phyloP scores from a whole-genome alignment of 495 filamentous ascomycete genomes.

The Penicillium egyptiacum region DNA sequence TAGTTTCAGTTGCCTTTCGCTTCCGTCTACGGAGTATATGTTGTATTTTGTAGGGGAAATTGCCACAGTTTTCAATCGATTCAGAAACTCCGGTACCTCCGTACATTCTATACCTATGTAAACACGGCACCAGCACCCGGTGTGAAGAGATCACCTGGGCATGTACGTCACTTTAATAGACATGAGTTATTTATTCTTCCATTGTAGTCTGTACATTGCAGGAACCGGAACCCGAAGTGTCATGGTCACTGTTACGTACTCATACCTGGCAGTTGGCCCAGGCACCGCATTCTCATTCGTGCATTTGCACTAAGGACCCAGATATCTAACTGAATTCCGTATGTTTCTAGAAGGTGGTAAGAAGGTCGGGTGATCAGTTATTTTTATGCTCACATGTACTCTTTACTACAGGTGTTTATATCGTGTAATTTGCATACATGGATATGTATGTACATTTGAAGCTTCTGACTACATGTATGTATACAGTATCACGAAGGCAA shows the following conservation, averaged over 20 bases:
- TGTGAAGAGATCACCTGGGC: neutral
- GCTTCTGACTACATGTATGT: neutral
- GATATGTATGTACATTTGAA: no score
- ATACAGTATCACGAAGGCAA: neutral
- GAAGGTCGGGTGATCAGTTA: conserved; percentile 17
- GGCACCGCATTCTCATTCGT: conserved; percentile 27
- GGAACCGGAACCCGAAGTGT: neutral
- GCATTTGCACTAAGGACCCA: conserved; percentile 12
- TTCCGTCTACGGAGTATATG: no score
- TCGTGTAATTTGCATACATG: no score
- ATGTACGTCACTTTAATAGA: neutral
- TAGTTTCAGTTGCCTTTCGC: conserved; percentile 13
- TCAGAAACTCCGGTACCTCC: neutral
- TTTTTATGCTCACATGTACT: neutral
- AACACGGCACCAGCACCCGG: neutral
- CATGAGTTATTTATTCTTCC: neutral
- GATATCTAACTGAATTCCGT: conserved; percentile 19
- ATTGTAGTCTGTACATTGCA: neutral
- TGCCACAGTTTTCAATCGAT: neutral
- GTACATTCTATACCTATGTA: neutral
- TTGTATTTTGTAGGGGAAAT: neutral
- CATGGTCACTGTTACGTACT: conserved; percentile 7
- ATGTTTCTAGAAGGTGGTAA: conserved; percentile 35
- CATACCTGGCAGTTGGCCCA: conserved; percentile 11
- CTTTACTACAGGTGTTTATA: neutral